Evolutionary conservation across 441 rosid genomes (phyloP).

Genomic region (Capsella rubella): DNA sequence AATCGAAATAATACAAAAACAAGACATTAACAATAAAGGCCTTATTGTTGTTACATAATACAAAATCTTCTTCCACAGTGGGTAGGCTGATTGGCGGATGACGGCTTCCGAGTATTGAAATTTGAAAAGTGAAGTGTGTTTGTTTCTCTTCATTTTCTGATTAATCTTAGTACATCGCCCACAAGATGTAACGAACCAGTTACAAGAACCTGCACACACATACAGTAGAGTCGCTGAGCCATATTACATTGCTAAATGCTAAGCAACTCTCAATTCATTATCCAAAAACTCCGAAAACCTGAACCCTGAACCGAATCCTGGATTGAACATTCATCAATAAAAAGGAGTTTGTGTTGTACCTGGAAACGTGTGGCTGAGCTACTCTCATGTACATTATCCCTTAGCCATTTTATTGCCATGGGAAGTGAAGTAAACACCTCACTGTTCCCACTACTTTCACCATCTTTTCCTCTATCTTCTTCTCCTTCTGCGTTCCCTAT

Average conservation of each 20-base stretch:
- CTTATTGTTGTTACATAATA: background rate
- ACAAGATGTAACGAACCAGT: conserved; percentile 93
- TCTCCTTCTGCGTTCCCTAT: conserved; percentile 50
- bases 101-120: conserved; percentile 12
- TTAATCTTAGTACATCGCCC: conserved; percentile 82
- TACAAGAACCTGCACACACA: conserved; percentile 74
- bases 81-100: conserved; percentile 10
- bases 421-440: conserved; percentile 90
- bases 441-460: conserved; percentile 64
- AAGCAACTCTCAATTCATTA: background rate
- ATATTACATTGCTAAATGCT: background rate
- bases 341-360: conserved; percentile 52
- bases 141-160: conserved; percentile 64
- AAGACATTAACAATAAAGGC: background rate
- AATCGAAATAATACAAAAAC: conserved; percentile 23
- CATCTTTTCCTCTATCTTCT: conserved; percentile 50
- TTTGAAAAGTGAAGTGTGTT: conserved; percentile 6
- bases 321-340: background rate
- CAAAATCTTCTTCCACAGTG: conserved; percentile 7
- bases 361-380: conserved; percentile 62
- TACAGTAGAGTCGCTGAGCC: background rate
- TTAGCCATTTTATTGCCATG: conserved; percentile 86
- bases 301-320: background rate
- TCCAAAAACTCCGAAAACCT: background rate
- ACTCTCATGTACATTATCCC: conserved; percentile 71